Base-by-base conservation (phyloP, 345 rosid species). In the Populus ilicifolia region DNA sequence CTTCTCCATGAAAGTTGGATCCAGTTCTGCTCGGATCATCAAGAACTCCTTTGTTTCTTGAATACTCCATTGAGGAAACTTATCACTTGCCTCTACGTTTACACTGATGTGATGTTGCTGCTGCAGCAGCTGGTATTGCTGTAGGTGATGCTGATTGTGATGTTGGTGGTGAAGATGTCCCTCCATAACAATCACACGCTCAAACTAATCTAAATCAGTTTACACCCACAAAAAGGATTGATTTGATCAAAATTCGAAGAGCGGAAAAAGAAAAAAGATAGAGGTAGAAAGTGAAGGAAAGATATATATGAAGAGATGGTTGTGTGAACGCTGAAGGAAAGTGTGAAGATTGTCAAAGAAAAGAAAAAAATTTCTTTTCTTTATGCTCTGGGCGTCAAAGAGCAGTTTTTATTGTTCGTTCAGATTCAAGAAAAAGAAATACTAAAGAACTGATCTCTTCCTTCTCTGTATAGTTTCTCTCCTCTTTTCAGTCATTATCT, bases 61-160 rank as follows among this genome's bases (percentile, higher is more conserved):
- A 56, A 84, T 20, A 78, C 93, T 92, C 99, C 99, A 96, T 87
- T 96, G 99, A 21, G 99, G 99, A 82, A 92, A 93, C 88, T 98
- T 89, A 69, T 96, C 99, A n/a, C 81, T 8, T 17, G 85, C 39
- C 7, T 87, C 86, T 61, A 75, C 87, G 77, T 81, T 85, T 41
- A 82, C 87, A 62, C 87, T 83, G 59, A 70, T 79, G 44, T 85
- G 87, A 8, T 82, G 90, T 21, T 80, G 82, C 21, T 81, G 92
- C 4, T 70, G 89, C 1, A 80, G 89, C 13, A 36, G 68, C 1
- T 73, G 46, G 11, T 43, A 43, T 43, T 43, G 46, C 46, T 43
- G 46, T 3, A 43, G 46, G 10, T 41, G 75, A 8, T 52, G 80
- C 43, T 78, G 71, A 8, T 78, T 71, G 0, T 70, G 80, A 14